Conservation (phyloP, 176 grass and related monocot species). For the Themeda triandra region DNA sequence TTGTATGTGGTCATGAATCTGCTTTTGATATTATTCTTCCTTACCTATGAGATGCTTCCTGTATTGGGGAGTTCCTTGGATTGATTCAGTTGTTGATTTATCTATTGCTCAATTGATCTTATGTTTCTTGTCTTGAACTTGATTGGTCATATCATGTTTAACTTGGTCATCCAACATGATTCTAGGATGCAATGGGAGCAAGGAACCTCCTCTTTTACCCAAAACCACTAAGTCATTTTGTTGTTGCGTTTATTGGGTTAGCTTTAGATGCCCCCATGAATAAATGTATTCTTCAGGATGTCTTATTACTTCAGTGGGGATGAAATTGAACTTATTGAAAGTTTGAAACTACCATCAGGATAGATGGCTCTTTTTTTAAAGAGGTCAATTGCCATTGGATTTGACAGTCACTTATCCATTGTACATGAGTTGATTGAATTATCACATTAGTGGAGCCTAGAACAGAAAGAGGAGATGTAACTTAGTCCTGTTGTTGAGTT, state of each 20-base stretch:
- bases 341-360: neutral
- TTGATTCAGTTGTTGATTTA: neutral
- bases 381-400: neutral
- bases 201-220: neutral
- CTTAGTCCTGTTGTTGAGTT: neutral
- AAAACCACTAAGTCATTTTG: neutral
- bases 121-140: neutral
- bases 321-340: neutral
- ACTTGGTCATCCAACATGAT: neutral
- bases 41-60: neutral
- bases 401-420: neutral
- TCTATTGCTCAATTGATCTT: neutral
- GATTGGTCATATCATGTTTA: neutral
- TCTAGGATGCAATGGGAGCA: neutral
- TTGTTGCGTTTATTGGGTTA: neutral
- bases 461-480: neutral
- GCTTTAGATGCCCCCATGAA: neutral
- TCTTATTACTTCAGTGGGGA: neutral
- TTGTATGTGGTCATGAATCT: neutral
- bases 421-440: neutral
- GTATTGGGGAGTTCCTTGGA: neutral
- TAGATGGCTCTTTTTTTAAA: neutral
- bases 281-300: slow-evolving; percentile 8
- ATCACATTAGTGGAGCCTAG: neutral
- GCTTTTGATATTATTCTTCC: neutral